These are phyloP conservation scores for Ceriops decandra DNA, from an alignment of 345 rosid species.

Conservation along the genomic window DNA sequence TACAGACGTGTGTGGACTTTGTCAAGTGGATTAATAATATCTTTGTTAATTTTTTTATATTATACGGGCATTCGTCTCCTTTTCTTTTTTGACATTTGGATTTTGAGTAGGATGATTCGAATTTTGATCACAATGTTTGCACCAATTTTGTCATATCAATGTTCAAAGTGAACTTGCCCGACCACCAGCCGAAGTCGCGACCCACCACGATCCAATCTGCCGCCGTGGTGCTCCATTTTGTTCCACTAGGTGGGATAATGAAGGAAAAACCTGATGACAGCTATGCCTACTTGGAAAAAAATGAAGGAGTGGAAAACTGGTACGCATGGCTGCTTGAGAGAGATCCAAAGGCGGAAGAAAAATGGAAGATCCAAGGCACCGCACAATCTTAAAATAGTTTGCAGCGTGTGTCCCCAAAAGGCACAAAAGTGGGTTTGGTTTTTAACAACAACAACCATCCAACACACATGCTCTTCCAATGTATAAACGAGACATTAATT, in stretches of 20 bases:
- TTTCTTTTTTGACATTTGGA: too few species aligned
- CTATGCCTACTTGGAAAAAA: conserved; percentile 56
- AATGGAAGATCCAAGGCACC: conserved; percentile 32
- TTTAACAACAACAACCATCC: conserved; percentile 65
- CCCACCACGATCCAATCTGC: conserved; percentile 32
- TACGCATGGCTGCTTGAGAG: conserved; percentile 34
- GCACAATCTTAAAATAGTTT: conserved; percentile 39
- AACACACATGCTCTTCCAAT: conserved; percentile 45
- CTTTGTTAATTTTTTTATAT: too few species aligned
- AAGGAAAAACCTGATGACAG: conserved; percentile 49
- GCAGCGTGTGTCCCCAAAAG: conserved; percentile 53
- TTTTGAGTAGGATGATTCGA: too few species aligned
- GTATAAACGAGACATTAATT: conserved; percentile 34
- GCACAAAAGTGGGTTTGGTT: conserved; percentile 37
- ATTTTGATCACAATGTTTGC: background rate
- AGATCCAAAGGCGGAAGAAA: conserved; percentile 48
- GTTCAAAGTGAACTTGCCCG: background rate
- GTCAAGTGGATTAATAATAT: too few species aligned
- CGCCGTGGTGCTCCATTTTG: conserved; percentile 25
- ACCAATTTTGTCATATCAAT: background rate
- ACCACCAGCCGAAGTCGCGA: conserved; percentile 29
- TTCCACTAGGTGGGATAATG: conserved; percentile 42
- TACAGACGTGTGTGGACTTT: too few species aligned
- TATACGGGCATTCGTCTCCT: too few species aligned
- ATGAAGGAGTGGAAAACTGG: conserved; percentile 30